Evolutionary conservation across 1,139 yeast genomes (phyloP).

Genomic region (Hanseniaspora uvarum): DNA sequence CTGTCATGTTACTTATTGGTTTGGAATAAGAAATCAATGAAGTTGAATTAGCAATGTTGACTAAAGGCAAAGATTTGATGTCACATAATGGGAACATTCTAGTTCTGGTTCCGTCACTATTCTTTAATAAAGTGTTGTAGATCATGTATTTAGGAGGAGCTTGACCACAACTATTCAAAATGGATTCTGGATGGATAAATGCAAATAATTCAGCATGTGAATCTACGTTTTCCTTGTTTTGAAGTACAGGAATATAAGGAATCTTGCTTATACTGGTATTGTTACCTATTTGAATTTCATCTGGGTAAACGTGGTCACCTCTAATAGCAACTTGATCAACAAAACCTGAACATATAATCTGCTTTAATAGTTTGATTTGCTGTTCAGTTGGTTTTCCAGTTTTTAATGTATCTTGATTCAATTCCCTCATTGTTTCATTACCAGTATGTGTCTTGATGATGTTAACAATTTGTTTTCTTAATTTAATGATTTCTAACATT

Average conservation of each 20-base stretch:
- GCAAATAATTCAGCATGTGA: slow-evolving; percentile 44
- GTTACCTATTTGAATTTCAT: slow-evolving; percentile 50
- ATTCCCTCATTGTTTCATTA: slow-evolving; percentile 48
- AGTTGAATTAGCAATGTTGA: slow-evolving; percentile 65
- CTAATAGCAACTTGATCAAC: slow-evolving; percentile 83
- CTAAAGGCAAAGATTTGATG: slow-evolving; percentile 60
- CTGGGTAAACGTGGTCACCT: slow-evolving; percentile 56
- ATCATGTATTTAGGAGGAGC: slow-evolving; percentile 69
- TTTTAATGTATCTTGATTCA: slow-evolving; percentile 43
- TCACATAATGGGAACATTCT: slow-evolving; percentile 73
- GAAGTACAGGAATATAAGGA: slow-evolving; percentile 66
- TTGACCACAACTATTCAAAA: slow-evolving; percentile 47
- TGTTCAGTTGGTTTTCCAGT: slow-evolving; percentile 56
- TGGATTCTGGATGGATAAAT: slow-evolving; percentile 71
- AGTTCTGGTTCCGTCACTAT: slow-evolving; percentile 38
- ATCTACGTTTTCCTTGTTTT: slow-evolving; percentile 36
- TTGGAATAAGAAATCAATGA: slow-evolving; percentile 74
- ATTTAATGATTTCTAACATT: slow-evolving; percentile 76
- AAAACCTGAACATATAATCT: slow-evolving; percentile 87
- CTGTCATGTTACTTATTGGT: slow-evolving; percentile 74
- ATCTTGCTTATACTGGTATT: slow-evolving; percentile 50
- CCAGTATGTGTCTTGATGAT: slow-evolving; percentile 59
- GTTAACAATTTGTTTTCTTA: slow-evolving; percentile 66
- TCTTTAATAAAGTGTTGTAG: slow-evolving; percentile 50
- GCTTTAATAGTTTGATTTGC: slow-evolving; percentile 74